A percentile compares a stretch with the other conserved stretches of the same genome.
phyloP scores from a whole-genome alignment of 306 rosid genomes.

The Cyclanthera cordifolia region DNA sequence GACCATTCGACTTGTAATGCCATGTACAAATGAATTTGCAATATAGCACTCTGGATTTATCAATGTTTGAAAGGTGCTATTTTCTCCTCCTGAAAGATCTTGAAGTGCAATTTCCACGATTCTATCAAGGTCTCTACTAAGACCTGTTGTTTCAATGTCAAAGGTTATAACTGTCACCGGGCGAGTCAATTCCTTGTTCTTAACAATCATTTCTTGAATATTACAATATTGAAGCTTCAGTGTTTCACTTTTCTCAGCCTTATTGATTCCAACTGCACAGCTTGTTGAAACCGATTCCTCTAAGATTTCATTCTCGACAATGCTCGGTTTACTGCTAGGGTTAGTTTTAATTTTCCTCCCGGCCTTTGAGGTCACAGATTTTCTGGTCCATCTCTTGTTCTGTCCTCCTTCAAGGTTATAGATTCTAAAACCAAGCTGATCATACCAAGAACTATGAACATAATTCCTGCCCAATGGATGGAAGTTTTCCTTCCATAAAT shows the following conservation, averaged over 20 bases:
- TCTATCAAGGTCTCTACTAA: slow-evolving; percentile 38
- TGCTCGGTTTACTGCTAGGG: slow-evolving; percentile 32
- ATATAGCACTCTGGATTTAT: slow-evolving; percentile 59
- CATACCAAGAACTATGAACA: slow-evolving; percentile 30
- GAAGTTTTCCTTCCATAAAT: slow-evolving; percentile 45
- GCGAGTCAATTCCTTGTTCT: slow-evolving; percentile 44
- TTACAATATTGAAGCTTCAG: slow-evolving; percentile 39
- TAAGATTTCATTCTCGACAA: slow-evolving; percentile 39
- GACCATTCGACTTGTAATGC: slow-evolving; percentile 56
- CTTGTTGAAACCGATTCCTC: slow-evolving; percentile 37
- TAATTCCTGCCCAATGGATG: slow-evolving; percentile 29
- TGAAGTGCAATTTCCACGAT: slow-evolving; percentile 70
- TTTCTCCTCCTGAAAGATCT: slow-evolving; percentile 73
- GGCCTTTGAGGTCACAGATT: slow-evolving; percentile 51
- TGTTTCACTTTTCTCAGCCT: slow-evolving; percentile 32
- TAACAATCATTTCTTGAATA: slow-evolving; percentile 34
- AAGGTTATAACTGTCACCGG: slow-evolving; percentile 51
- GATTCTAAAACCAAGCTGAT: slow-evolving; percentile 31
- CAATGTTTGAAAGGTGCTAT: slow-evolving; percentile 80
- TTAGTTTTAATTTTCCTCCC: slow-evolving; percentile 34
- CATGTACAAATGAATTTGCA: slow-evolving; percentile 43
- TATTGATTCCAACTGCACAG: slow-evolving; percentile 35
- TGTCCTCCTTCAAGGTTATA: slow-evolving; percentile 46
- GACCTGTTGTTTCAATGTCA: slow-evolving; percentile 76
- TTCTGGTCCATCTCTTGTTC: slow-evolving; percentile 55